Percentiles rank a stretch among this genome's conserved stretches.
These are phyloP conservation scores for Saccharomycopsis hybrid DNA, from an alignment of 1,139 yeast species.

Conservation along the genomic window DNA sequence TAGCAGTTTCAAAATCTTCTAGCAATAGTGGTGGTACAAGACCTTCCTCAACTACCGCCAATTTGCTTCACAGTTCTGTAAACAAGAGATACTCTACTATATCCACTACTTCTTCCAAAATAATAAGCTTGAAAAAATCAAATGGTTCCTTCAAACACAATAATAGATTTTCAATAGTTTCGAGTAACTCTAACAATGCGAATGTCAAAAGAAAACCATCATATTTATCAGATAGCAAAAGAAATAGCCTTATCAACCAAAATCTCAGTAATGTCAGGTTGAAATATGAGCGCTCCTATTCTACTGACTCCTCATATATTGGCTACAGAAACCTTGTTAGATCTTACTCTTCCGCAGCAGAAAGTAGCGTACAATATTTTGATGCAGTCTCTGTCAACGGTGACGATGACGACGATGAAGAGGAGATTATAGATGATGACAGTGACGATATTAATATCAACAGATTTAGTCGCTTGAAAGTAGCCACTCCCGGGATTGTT, in stretches of 20 bases:
- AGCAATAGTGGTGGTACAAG: not conserved
- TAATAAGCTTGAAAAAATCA: slow-evolving; percentile 10
- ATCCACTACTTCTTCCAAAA: slow-evolving; percentile 6
- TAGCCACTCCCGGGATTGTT: slow-evolving; percentile 15
- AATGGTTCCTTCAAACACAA: slow-evolving; percentile 1
- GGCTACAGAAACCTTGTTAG: slow-evolving; percentile 18
- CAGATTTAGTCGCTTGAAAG: slow-evolving; percentile 10
- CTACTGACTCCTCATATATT: slow-evolving; percentile 13
- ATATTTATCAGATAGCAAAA: slow-evolving; percentile 1
- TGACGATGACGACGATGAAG: slow-evolving; percentile 18
- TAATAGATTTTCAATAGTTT: not conserved
- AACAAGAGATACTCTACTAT: slow-evolving; percentile 9
- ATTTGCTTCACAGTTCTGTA: not conserved
- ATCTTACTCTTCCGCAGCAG: slow-evolving; percentile 9
- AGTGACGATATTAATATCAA: not conserved
- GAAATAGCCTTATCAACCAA: not conserved
- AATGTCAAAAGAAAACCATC: not conserved
- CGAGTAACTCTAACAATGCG: not conserved
- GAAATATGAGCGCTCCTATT: not conserved
- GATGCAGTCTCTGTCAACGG: slow-evolving; percentile 17
- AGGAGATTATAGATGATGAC: slow-evolving; percentile 1
- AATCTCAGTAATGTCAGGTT: not conserved
- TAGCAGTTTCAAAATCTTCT: not conserved
- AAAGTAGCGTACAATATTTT: slow-evolving; percentile 12
- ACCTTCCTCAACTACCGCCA: too few relatives aligned